Conservation (phyloP, 805 yeast genomes). For the Wickerhamiella nectarea region DNA sequence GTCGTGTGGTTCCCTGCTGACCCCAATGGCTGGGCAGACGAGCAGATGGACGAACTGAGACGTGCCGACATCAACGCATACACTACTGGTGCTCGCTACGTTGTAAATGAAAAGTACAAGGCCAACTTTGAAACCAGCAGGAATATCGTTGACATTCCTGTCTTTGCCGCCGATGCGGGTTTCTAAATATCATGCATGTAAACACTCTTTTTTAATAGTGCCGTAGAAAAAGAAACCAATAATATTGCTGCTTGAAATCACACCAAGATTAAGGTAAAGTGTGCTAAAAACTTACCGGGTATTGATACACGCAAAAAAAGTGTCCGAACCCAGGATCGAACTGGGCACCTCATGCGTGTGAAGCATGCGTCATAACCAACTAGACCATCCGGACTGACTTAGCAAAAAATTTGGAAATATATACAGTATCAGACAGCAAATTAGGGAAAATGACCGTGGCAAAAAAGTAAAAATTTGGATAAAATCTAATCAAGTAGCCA, state of each 20-base stretch:
- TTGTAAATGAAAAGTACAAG: conserved; percentile 23
- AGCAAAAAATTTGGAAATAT: no score
- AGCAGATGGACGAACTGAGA: conserved; percentile 41
- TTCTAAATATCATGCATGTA: background rate
- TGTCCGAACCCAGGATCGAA: conserved; percentile 13
- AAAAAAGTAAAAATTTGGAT: no score
- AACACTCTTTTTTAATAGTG: background rate
- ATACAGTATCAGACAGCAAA: no score
- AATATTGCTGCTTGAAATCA: background rate
- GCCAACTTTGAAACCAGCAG: conserved; percentile 13
- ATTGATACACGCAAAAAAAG: no score
- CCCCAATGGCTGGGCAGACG: conserved; percentile 63
- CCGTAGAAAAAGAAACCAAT: background rate
- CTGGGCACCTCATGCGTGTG: conserved; percentile 14
- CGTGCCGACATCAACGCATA: conserved; percentile 43
- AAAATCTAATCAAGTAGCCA: no score
- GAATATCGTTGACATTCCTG: conserved; percentile 14
- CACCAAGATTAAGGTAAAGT: no score
- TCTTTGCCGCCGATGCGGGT: conserved; percentile 12
- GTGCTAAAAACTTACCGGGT: background rate
- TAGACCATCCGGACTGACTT: conserved; percentile 9
- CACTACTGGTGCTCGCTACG: conserved; percentile 54
- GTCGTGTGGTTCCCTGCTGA: conserved; percentile 88
- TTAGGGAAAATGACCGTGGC: no score
- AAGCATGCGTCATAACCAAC: conserved; percentile 10